Evolutionary conservation across 2,329 filamentous ascomycete genomes (phyloP).

Genomic region (Arachnopeziza araneosa): DNA sequence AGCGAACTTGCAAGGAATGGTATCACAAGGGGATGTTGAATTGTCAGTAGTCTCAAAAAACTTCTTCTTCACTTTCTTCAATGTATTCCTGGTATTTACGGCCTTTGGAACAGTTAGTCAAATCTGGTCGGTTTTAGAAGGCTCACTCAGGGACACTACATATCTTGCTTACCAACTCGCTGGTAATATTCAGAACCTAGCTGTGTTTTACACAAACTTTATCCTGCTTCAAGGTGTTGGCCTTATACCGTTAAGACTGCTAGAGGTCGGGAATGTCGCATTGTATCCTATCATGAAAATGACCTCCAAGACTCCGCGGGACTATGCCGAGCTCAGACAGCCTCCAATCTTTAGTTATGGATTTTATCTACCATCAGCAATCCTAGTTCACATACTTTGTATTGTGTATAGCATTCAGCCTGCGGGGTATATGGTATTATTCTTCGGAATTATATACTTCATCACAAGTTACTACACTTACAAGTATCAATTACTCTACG

Average conservation of each 20-base stretch:
- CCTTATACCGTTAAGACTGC: slow-evolving; percentile 82
- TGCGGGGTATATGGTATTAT: slow-evolving; percentile 72
- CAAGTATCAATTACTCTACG: slow-evolving; percentile 96
- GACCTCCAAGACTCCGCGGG: slow-evolving; percentile 79
- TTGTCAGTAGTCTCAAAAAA: slow-evolving; percentile 96
- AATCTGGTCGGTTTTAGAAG: slow-evolving; percentile 65
- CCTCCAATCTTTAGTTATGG: slow-evolving; percentile 92
- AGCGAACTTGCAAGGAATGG: slow-evolving; percentile 87
- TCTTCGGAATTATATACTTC: slow-evolving; percentile 81
- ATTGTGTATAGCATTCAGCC: slow-evolving; percentile 87
- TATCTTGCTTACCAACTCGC: slow-evolving; percentile 73
- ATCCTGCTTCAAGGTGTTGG: slow-evolving; percentile 93
- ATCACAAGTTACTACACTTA: slow-evolving; percentile 80
- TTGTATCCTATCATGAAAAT: slow-evolving; percentile 78
- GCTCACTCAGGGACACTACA: slow-evolving; percentile 73
- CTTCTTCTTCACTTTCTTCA: slow-evolving; percentile 99
- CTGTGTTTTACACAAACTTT: slow-evolving; percentile 86
- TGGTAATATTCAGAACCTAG: slow-evolving; percentile 64
- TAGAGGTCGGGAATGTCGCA: slow-evolving; percentile 82
- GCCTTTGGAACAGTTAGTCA: slow-evolving; percentile 75
- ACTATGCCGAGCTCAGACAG: slow-evolving; percentile 74
- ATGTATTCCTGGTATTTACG: slow-evolving; percentile 94
- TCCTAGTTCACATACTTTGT: slow-evolving; percentile 92
- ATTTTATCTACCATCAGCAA: slow-evolving; percentile 87
- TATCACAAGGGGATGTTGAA: slow-evolving; percentile 90